These are phyloP conservation scores for Ocimum tenuiflorum DNA, from an alignment of 257 asterid genomes.

Conservation along the genomic window DNA sequence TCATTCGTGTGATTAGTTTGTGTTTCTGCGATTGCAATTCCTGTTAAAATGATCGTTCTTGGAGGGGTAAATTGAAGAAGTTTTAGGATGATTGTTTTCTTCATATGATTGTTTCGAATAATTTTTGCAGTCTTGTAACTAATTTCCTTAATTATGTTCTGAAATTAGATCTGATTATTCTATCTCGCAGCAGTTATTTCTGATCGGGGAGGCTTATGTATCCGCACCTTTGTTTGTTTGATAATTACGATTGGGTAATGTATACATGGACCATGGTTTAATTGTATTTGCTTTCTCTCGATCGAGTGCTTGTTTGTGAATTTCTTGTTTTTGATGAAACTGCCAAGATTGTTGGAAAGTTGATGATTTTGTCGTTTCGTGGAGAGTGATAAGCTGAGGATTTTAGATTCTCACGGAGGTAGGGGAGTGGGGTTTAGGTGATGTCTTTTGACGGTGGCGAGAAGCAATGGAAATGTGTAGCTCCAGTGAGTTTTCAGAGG, in stretches of 20 bases:
- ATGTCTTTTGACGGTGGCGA: slow-evolving; percentile 76
- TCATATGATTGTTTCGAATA: background rate
- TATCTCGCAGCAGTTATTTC: slow-evolving; percentile 12
- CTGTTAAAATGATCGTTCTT: slow-evolving; percentile 6
- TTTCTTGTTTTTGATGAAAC: background rate
- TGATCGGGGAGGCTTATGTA: slow-evolving; percentile 15
- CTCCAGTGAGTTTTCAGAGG: slow-evolving; percentile 62
- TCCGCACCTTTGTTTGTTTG: background rate
- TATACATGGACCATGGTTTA: background rate
- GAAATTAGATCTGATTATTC: slow-evolving; percentile 20
- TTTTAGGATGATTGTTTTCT: background rate
- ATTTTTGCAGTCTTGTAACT: background rate
- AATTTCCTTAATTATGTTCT: background rate
- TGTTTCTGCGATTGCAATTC: background rate
- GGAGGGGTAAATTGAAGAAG: background rate
- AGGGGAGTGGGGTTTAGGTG: slow-evolving; percentile 29
- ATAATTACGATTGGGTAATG: background rate
- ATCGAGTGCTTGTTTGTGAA: background rate
- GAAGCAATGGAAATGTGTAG: slow-evolving; percentile 88
- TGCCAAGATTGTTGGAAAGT: slow-evolving; percentile 5
- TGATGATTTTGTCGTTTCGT: slow-evolving; percentile 11
- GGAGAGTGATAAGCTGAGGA: slow-evolving; percentile 27
- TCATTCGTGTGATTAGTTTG: background rate
- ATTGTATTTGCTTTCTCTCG: background rate
- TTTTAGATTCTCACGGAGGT: background rate